These are phyloP conservation scores for Lentinula lateritia DNA, from an alignment of 768 basidiomycete species.

Conservation along the genomic window DNA sequence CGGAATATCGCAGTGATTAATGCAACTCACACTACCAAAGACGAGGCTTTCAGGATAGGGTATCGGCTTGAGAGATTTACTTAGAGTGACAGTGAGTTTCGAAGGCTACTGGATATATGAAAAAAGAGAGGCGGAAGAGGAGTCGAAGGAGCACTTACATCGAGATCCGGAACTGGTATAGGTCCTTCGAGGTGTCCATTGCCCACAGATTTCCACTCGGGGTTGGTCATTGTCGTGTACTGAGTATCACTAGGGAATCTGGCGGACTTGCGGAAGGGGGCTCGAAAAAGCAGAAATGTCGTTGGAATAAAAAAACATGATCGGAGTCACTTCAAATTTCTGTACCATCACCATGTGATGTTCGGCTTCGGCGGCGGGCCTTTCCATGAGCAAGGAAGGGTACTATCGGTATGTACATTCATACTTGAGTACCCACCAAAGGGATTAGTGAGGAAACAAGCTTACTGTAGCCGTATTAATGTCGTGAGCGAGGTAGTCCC, in stretches of 20 bases:
- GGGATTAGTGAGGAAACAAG: too few relatives aligned
- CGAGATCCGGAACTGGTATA: background rate
- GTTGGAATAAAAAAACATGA: too few relatives aligned
- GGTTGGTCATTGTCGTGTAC: background rate
- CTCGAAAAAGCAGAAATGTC: too few relatives aligned
- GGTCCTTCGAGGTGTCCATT: constrained; percentile 4
- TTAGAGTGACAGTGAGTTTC: background rate
- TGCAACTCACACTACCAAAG: background rate
- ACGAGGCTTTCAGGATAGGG: constrained; percentile 1
- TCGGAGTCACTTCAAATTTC: too few relatives aligned
- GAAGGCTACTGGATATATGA: background rate
- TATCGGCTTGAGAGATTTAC: background rate
- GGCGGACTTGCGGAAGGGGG: too few relatives aligned
- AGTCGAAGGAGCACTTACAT: background rate
- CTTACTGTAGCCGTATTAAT: too few relatives aligned
- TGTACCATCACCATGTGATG: too few relatives aligned
- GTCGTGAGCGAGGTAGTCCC: too few relatives aligned
- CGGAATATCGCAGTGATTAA: background rate
- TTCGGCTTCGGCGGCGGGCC: too few relatives aligned
- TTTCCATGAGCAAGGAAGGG: too few relatives aligned
- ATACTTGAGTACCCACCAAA: too few relatives aligned
- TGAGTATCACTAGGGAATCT: background rate
- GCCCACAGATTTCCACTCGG: constrained; percentile 5
- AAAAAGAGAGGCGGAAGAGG: background rate
- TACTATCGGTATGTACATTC: too few relatives aligned